A percentile compares a stretch with the other conserved stretches of the same genome.
These are phyloP conservation scores for Epichloe aotearoae DNA, from an alignment of 2,329 filamentous ascomycete genomes.

Conservation along the genomic window DNA sequence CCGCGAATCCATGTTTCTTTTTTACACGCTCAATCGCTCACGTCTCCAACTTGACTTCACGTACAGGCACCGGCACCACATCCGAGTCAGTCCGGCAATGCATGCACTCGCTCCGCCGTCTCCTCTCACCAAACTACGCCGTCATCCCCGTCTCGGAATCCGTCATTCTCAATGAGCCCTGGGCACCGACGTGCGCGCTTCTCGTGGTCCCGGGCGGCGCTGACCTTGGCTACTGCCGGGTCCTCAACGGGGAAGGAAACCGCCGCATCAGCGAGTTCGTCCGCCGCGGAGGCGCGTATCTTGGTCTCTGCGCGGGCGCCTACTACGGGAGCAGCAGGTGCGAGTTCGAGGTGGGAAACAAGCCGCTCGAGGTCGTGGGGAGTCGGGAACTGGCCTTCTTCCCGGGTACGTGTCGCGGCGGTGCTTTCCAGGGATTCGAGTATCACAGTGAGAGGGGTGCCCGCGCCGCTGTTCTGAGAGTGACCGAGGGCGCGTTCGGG, in stretches of 20 bases:
- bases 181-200: conserved; percentile 73
- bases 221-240: conserved; percentile 83
- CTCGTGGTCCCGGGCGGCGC: conserved; percentile 88
- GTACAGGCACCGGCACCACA: conserved; percentile 67
- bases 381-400: conserved; percentile 78
- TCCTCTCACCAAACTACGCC: conserved; percentile 84
- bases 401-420: conserved; percentile 76
- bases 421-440: conserved; percentile 79
- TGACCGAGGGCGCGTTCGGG: conserved; percentile 47
- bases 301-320: conserved; percentile 88
- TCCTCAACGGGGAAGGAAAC: conserved; percentile 80
- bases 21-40: not conserved
- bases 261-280: conserved; percentile 74
- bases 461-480: conserved; percentile 52
- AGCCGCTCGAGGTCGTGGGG: conserved; percentile 69
- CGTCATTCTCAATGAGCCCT: conserved; percentile 79
- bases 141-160: conserved; percentile 73
- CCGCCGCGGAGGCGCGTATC: conserved; percentile 68
- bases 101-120: conserved; percentile 69
- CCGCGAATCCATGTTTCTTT: not conserved
- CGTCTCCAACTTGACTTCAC: conserved; percentile 3
- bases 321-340: conserved; percentile 76
- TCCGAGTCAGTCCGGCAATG: conserved; percentile 82
- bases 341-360: conserved; percentile 82
- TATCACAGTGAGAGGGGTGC: conserved; percentile 84